These are phyloP conservation scores for Colletotrichum sublineola DNA, from an alignment of 2,329 filamentous ascomycete genomes.

Conservation along the genomic window DNA sequence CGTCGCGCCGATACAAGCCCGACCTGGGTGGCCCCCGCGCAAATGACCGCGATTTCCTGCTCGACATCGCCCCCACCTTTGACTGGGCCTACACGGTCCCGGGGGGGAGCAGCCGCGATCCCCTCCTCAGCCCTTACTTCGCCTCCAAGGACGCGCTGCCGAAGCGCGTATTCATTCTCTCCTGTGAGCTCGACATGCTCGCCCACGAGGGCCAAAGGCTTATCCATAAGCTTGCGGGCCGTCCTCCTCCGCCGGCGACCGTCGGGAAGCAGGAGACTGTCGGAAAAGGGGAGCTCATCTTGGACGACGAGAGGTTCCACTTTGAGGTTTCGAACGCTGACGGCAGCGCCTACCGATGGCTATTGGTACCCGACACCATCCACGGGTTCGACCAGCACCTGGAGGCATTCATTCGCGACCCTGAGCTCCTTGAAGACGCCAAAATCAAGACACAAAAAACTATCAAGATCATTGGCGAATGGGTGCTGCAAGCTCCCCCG, in stretches of 20 bases:
- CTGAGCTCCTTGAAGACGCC: slow-evolving; percentile 45
- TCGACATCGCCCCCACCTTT: slow-evolving; percentile 45
- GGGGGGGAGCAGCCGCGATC: slow-evolving; percentile 49
- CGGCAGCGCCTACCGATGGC: slow-evolving; percentile 46
- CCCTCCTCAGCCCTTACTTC: slow-evolving; percentile 52
- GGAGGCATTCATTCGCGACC: slow-evolving; percentile 42
- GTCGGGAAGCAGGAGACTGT: slow-evolving; percentile 48
- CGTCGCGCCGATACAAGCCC: slow-evolving; percentile 47
- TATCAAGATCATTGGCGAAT: slow-evolving; percentile 46
- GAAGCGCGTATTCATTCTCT: slow-evolving; percentile 53
- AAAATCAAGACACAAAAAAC: slow-evolving; percentile 47
- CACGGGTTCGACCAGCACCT: slow-evolving; percentile 50
- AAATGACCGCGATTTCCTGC: slow-evolving; percentile 35
- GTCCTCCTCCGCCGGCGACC: slow-evolving; percentile 47
- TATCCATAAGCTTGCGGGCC: slow-evolving; percentile 52
- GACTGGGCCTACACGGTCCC: slow-evolving; percentile 51
- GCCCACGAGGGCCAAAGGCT: slow-evolving; percentile 57
- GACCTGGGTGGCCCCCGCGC: slow-evolving; percentile 43
- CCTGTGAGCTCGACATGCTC: slow-evolving; percentile 55
- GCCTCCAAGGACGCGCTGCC: slow-evolving; percentile 51
- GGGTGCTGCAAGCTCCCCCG: slow-evolving; percentile 44
- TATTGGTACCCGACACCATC: slow-evolving; percentile 50
- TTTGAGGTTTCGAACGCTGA: slow-evolving; percentile 45
- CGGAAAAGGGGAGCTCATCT: slow-evolving; percentile 44
- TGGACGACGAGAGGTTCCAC: slow-evolving; percentile 49